Base-by-base conservation (phyloP, 176 grass and related monocot species). In the Chloris gayana region DNA sequence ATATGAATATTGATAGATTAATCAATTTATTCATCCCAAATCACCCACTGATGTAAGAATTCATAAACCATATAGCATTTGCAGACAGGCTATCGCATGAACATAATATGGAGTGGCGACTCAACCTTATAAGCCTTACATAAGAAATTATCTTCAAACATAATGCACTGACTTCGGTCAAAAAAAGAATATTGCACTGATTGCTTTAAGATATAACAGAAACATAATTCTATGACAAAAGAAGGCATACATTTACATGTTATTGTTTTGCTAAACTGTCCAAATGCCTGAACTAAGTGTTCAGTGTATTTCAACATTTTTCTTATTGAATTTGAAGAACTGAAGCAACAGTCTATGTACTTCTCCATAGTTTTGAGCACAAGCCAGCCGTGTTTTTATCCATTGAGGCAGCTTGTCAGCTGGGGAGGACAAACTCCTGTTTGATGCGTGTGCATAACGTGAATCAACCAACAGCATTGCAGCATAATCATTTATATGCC, bases 401-500 rank as follows among this genome's bases (percentile, higher is more conserved):
- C 95, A 94, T 47, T 92, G 84, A 10, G 95, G 95, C 68, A 98
- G 90, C 61, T 93, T 98, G 68, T 93, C 83, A 56, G 85, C 69
- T 35, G 95, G 95, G 58, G 74, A 73, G 29, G 88, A 84, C 63
- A 78, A 76, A 75, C 26, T 83, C 69, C 12, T 74, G 57, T 51
- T 86, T 72, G 46, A 87, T 81, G 79, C 64, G 32, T 66, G 64
- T 35, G 85, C 44, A 78, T 93, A 98, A 74, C 92, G 87, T 29
- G 90, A 84, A 65, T 98, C 95, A 54, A 98, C 88, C 78, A 98
- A 91, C 61, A 98, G 82, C 81, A 98, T 88, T 78, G 88, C 92
- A 85, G 90, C 95, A 91, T 94, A 94, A 50, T 98, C 95, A 91
- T 94, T 94, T 88, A 93, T 79, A 80, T 98, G 95, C 72, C 95